Evolutionary conservation across 208 protist species (phyloP), one percentile per base, ranked within the genome.

Genomic region (Sergeia podlipaevii): DNA sequence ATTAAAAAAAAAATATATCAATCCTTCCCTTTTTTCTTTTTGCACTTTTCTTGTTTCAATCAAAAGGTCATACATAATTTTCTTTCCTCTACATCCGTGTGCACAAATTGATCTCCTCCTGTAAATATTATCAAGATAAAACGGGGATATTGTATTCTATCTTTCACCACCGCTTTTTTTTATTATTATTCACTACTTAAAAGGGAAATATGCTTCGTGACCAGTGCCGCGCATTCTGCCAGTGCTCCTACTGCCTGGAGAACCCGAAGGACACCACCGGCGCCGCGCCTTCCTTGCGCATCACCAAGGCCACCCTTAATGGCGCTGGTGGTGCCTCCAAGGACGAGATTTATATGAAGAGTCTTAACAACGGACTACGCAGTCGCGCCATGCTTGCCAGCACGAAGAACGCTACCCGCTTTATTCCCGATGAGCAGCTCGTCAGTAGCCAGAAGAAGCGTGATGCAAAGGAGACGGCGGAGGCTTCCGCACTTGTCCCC

Each of bases 401-500:
- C 60, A 56, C 72, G 13, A 75, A 74, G 59, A 94, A 91, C 52
- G 74, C 78, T 6, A 45, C 57, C 49, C 70, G 73, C 24, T 94
- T 94, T 47, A 73, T 84, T 34, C 87, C 87, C 0, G 87, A 94
- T 27, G 80, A 89, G 61, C 74, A 88, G 72, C 71, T 94, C 21
- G 53, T 85, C 32, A 89, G 80, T 66, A 91, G 79, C 61, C 60
- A 43, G n/a, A 84, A 80, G 70, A 64, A 52, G 42, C 76, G 74
- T 23, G 76, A 76, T 34, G 71, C 68, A 32, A 87, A 87, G 45
- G 82, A 89, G 6, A 59, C 74, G 47, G 77, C 74, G 15, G 32
- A 66, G n/a, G 63, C 74, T 11, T 74, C 80, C 7, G 34, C 77
- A 26, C 55, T 79, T 24, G 78, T 95, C 39, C 83, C 87, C 8